Percentiles rank a stretch among this genome's conserved stretches.
Evolutionary conservation across 2,329 filamentous ascomycete species (phyloP).

Genomic region (Eutypella sp.): DNA sequence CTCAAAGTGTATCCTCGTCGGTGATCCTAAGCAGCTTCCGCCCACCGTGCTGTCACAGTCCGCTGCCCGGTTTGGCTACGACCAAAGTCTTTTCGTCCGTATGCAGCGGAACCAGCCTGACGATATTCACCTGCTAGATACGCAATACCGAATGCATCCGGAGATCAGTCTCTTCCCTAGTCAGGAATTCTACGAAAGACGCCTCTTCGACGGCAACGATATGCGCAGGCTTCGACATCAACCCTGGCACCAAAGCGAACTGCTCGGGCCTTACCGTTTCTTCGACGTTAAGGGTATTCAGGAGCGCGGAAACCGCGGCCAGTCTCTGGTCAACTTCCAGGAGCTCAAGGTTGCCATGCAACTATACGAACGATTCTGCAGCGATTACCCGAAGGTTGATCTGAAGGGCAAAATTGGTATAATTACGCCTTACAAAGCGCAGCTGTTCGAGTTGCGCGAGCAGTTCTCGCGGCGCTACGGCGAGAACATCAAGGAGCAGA

Average conservation of each 20-base stretch:
- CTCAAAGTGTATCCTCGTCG: slow-evolving; percentile 92
- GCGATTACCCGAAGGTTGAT: slow-evolving; percentile 65
- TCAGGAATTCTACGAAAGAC: slow-evolving; percentile 84
- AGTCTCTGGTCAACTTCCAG: slow-evolving; percentile 83
- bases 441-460: slow-evolving; percentile 72
- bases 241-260: slow-evolving; percentile 77
- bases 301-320: slow-evolving; percentile 71
- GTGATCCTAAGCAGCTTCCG: slow-evolving; percentile 94
- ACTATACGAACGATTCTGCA: slow-evolving; percentile 73
- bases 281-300: slow-evolving; percentile 93
- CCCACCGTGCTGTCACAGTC: slow-evolving; percentile 94
- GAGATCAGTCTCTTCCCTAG: slow-evolving; percentile 92
- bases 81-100: slow-evolving; percentile 95
- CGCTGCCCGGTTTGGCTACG: slow-evolving; percentile 87
- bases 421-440: slow-evolving; percentile 96
- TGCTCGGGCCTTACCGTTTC: slow-evolving; percentile 92
- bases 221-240: slow-evolving; percentile 73
- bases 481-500: slow-evolving; percentile 64
- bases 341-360: slow-evolving; percentile 84
- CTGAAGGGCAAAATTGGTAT: slow-evolving; percentile 85
- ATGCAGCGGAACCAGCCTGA: slow-evolving; percentile 92
- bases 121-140: slow-evolving; percentile 91
- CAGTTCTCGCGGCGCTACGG: slow-evolving; percentile 72
- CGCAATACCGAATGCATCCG: slow-evolving; percentile 98
- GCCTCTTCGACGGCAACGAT: slow-evolving; percentile 75